Evolutionary conservation across 352 stramenopile genomes (phyloP).

Genomic region (Phytophthora europaea): DNA sequence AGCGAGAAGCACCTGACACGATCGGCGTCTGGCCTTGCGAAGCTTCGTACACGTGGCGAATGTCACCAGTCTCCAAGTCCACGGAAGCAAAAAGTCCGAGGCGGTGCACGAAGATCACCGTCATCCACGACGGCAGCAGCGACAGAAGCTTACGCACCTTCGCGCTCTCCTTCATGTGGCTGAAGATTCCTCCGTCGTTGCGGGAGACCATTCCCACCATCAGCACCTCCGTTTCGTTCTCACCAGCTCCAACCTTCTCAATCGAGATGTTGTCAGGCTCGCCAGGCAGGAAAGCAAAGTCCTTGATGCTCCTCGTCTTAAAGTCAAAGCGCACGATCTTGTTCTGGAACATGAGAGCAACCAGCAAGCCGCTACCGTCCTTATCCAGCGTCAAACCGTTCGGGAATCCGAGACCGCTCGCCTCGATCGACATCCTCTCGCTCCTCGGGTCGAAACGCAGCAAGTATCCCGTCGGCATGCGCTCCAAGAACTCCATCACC

Average conservation of each 20-base stretch:
- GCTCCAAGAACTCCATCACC: conserved; percentile 61
- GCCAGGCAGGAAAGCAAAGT: conserved; percentile 72
- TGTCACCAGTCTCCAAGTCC: conserved; percentile 54
- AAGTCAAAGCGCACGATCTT: conserved; percentile 70
- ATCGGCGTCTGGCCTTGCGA: conserved; percentile 46
- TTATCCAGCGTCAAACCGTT: conserved; percentile 61
- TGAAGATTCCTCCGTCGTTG: conserved; percentile 44
- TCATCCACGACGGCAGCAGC: conserved; percentile 51
- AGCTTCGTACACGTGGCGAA: conserved; percentile 59
- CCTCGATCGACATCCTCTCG: conserved; percentile 38
- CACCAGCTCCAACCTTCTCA: conserved; percentile 34
- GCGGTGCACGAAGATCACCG: conserved; percentile 42
- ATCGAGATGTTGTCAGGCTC: conserved; percentile 66
- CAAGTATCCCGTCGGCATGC: conserved; percentile 52
- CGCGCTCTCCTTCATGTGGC: conserved; percentile 38
- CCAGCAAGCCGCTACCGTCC: conserved; percentile 48
- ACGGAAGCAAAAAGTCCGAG: conserved; percentile 55
- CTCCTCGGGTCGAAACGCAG: conserved; percentile 56
- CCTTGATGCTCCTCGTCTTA: conserved; percentile 47
- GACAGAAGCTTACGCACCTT: conserved; percentile 72
- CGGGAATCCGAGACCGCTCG: conserved; percentile 48
- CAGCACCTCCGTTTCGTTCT: conserved; percentile 43
- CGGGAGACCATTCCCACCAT: conserved; percentile 54
- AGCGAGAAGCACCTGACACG: conserved; percentile 50
- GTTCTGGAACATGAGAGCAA: conserved; percentile 62